phyloP scores from a whole-genome alignment of 768 basidiomycete genomes.

The Cystobasidium tubakii region DNA sequence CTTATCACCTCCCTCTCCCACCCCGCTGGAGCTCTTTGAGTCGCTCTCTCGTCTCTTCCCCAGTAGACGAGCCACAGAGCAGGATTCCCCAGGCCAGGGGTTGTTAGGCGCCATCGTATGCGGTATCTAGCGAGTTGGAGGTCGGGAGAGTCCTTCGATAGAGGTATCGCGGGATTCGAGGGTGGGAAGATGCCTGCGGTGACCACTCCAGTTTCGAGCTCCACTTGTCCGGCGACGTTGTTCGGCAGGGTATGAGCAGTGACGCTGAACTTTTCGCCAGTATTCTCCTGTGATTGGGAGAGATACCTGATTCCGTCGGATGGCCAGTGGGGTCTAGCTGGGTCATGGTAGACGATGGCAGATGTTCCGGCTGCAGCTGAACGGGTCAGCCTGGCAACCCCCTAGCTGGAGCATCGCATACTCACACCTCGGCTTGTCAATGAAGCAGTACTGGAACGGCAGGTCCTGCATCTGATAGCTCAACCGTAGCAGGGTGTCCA shows the following conservation, averaged over 20 bases:
- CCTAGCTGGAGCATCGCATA: neutral
- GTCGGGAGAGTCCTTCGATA: slow-evolving; percentile 39
- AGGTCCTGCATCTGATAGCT: slow-evolving; percentile 25
- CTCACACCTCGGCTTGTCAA: slow-evolving; percentile 43
- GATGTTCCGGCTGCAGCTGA: slow-evolving; percentile 40
- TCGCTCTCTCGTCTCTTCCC: slow-evolving; percentile 34
- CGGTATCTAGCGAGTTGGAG: slow-evolving; percentile 39
- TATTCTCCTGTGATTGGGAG: slow-evolving; percentile 20
- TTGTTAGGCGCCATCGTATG: slow-evolving; percentile 39
- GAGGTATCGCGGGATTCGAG: neutral
- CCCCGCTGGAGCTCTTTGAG: slow-evolving; percentile 29
- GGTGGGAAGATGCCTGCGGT: slow-evolving; percentile 42
- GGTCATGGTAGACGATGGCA: slow-evolving; percentile 38
- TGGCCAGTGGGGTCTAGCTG: slow-evolving; percentile 23
- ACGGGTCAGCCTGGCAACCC: neutral
- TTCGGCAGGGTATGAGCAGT: slow-evolving; percentile 16
- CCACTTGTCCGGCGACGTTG: slow-evolving; percentile 24
- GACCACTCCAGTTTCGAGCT: slow-evolving; percentile 39
- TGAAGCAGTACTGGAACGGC: slow-evolving; percentile 35
- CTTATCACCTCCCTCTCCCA: slow-evolving; percentile 40
- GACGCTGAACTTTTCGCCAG: slow-evolving; percentile 27
- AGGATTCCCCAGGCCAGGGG: slow-evolving; percentile 35
- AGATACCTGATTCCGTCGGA: slow-evolving; percentile 43
- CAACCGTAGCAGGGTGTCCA: slow-evolving; percentile 16
- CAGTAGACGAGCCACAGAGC: slow-evolving; percentile 41